phyloP scores from a whole-genome alignment of 2,329 filamentous ascomycete genomes.

The Ophiostoma fasciatum region DNA sequence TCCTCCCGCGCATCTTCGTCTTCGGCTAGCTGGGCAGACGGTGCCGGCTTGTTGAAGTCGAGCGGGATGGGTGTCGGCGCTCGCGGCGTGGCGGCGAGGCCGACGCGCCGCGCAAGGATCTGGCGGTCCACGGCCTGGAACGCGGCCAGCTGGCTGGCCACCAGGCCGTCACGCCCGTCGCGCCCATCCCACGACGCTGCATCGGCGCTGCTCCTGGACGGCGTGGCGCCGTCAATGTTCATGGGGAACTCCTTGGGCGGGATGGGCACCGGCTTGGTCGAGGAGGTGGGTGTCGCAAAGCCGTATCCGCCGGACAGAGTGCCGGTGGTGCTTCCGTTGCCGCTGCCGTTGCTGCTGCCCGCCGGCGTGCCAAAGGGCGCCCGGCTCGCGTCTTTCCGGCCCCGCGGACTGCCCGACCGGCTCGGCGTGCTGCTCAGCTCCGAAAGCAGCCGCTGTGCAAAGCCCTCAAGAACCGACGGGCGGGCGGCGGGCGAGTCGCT shows the following conservation, averaged over 20 bases:
- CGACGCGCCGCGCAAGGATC: constrained; percentile 40
- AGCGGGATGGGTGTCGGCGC: constrained; percentile 32
- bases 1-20: constrained; percentile 3
- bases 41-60: constrained; percentile 23
- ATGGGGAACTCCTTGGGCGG: constrained; percentile 27
- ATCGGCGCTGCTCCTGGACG: constrained; percentile 16
- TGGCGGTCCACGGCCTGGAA: constrained; percentile 51
- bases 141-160: constrained; percentile 39
- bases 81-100: constrained; percentile 26
- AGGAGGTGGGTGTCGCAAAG: constrained; percentile 17
- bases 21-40: constrained; percentile 2
- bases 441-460: constrained; percentile 47
- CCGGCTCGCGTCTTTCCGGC: constrained; percentile 28
- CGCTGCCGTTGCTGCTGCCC: not conserved
- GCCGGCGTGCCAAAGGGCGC: not conserved
- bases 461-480: constrained; percentile 41
- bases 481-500: constrained; percentile 37
- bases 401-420: constrained; percentile 33
- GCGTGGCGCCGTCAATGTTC: constrained; percentile 19
- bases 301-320: constrained; percentile 14
- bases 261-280: constrained; percentile 20
- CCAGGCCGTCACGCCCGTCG: constrained; percentile 19
- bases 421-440: constrained; percentile 42
- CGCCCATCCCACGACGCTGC: constrained; percentile 14
- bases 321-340: not conserved